Conservation (phyloP, 345 rosid genomes). For the Murraya koenigii region DNA sequence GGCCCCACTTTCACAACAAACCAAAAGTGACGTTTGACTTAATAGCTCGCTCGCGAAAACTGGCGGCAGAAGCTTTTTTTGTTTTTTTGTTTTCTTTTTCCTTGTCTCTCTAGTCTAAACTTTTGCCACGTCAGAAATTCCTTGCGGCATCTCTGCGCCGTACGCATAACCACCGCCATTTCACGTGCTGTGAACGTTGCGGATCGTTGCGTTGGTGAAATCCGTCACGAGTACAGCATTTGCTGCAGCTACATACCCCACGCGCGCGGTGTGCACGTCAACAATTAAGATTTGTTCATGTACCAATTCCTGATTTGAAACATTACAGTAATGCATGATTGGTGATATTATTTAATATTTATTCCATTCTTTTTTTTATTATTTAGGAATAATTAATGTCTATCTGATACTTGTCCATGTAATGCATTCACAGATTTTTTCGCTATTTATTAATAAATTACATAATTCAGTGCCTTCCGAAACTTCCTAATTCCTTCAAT, state of each 20-base stretch:
- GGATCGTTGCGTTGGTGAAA: neutral
- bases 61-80: neutral
- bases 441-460: too few species aligned
- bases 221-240: neutral
- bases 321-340: too few species aligned
- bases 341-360: too few species aligned
- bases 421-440: too few species aligned
- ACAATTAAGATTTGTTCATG: too few species aligned
- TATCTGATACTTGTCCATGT: too few species aligned
- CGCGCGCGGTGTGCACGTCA: neutral
- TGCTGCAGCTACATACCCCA: neutral
- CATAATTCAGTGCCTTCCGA: too few species aligned
- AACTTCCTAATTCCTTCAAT: too few species aligned
- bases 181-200: neutral
- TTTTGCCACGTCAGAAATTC: neutral
- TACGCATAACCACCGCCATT: constrained; percentile 9
- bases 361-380: too few species aligned
- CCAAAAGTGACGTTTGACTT: constrained; percentile 1
- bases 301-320: too few species aligned
- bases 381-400: too few species aligned
- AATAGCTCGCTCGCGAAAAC: neutral
- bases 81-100: too few species aligned
- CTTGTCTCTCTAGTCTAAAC: neutral
- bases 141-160: constrained; percentile 6
- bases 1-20: neutral